Base-by-base conservation (phyloP, 495 filamentous ascomycete species). In the Terfezia claveryi region DNA sequence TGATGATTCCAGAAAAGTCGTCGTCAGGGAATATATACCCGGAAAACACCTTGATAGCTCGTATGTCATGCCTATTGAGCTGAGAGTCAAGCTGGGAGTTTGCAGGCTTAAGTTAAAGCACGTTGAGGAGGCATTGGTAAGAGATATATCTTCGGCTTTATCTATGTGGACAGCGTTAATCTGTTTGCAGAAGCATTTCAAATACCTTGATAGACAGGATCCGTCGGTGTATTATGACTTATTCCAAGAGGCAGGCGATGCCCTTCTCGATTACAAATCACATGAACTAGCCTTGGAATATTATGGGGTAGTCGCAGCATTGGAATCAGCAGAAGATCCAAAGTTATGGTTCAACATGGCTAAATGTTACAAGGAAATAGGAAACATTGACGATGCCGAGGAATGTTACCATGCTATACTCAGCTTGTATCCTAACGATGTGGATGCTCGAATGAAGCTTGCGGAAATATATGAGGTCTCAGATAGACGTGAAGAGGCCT, bases 31-130 rank as follows among this genome's bases (percentile, higher is more conserved):
- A 7, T 83, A 78, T 61, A 60, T 70, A n/a, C 71, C 72, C 16
- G 71, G 68, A 17, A 62, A 66, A 54, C 81, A 78, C 67, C 73
- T 75, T 1, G 62, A 61, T 11, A 72, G 76, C 23, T 70, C 73
- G 0, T 96, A 94, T 62, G 85, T 85, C 3, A 72, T 98, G 12
- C 91, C 91, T 0, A 62, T 85, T 4, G 88, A 95, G 57, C 65
- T 96, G 37, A 77, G 87, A n/a, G 76, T 85, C 14, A 94, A 87
- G 67, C 70, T 98, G 56, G 89, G 85, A 10, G 62, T 91, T 4
- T 92, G 82, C 66, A 76, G 92, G 23, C 66, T 92, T 37, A 80
- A 77, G 51, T 70, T 83, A 59, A 77, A 76, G 0, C 65, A 87
- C 55, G 67, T 79, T 38, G 68, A 75, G n/a, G 89, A 96, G 69